Evolutionary conservation across 2,329 filamentous ascomycete species (phyloP).

Genomic region (Colletotrichum agaves): DNA sequence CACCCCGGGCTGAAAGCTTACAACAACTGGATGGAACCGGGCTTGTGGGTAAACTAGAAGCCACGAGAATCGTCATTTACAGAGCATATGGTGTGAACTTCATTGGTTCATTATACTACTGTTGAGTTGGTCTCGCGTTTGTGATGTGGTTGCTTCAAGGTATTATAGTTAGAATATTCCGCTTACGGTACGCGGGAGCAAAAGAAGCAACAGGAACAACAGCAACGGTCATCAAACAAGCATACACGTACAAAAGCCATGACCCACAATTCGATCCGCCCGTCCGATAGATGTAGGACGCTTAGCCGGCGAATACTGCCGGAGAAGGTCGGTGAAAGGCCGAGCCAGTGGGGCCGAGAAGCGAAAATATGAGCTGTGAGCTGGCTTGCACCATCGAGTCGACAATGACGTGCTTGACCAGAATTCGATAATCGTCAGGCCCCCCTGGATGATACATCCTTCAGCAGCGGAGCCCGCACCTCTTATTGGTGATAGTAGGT

Average conservation of each 20-base stretch:
- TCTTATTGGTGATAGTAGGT: slow-evolving; percentile 18
- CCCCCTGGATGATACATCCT: slow-evolving; percentile 7
- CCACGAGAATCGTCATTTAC: too few relatives aligned
- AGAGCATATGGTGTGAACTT: too few relatives aligned
- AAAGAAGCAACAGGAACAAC: too few relatives aligned
- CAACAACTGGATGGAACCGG: slow-evolving; percentile 2
- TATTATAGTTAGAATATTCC: too few relatives aligned
- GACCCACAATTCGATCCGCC: too few relatives aligned
- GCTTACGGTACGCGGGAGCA: too few relatives aligned
- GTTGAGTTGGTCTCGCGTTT: too few relatives aligned
- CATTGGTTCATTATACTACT: too few relatives aligned
- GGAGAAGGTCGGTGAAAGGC: not conserved
- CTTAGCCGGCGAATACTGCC: not conserved
- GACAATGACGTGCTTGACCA: slow-evolving; percentile 23
- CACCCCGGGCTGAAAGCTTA: not conserved
- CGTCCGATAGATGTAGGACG: too few relatives aligned
- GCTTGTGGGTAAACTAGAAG: not conserved
- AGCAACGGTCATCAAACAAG: too few relatives aligned
- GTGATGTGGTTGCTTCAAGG: too few relatives aligned
- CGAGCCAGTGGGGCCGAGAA: not conserved
- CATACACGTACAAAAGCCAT: too few relatives aligned
- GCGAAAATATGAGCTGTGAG: not conserved
- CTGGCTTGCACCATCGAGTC: slow-evolving; percentile 12
- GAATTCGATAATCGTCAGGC: not conserved
- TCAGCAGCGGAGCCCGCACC: not conserved